These are phyloP conservation scores for Neurospora tetraspora DNA, from an alignment of 495 filamentous ascomycete genomes.

Conservation along the genomic window DNA sequence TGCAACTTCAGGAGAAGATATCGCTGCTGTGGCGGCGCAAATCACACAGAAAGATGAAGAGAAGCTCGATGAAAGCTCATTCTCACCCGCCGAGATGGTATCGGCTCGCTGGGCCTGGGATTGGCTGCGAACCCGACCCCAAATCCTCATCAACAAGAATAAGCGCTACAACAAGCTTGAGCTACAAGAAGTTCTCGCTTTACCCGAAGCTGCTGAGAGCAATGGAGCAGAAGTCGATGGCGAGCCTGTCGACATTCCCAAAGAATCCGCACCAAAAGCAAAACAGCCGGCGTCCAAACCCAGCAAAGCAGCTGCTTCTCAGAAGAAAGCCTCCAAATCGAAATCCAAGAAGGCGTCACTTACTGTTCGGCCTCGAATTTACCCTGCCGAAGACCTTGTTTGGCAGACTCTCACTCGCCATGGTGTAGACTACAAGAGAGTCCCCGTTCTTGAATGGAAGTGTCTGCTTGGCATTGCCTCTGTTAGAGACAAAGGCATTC, in stretches of 20 bases:
- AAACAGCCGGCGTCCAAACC: neutral
- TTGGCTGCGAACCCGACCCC: constrained; percentile 31
- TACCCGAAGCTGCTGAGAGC: constrained; percentile 22
- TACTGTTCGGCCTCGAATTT: constrained; percentile 20
- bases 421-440: constrained; percentile 56
- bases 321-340: neutral
- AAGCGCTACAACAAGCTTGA: constrained; percentile 32
- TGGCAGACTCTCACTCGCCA: constrained; percentile 81
- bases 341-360: constrained; percentile 16
- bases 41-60: constrained; percentile 3
- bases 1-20: constrained; percentile 1
- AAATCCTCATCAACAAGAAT: constrained; percentile 33
- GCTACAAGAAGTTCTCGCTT: constrained; percentile 29
- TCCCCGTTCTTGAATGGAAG: constrained; percentile 59
- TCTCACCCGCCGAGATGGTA: constrained; percentile 20
- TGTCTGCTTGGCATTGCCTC: constrained; percentile 75
- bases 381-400: constrained; percentile 36
- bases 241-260: neutral
- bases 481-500: constrained; percentile 55
- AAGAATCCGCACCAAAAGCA: neutral
- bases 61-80: constrained; percentile 9
- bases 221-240: neutral
- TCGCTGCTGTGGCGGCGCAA: neutral
- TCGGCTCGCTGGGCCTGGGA: constrained; percentile 34
- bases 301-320: neutral